Percentiles rank a stretch among this genome's conserved stretches.
phyloP scores from a whole-genome alignment of 2,329 filamentous ascomycete genomes.

The Aspergillus floridensis region DNA sequence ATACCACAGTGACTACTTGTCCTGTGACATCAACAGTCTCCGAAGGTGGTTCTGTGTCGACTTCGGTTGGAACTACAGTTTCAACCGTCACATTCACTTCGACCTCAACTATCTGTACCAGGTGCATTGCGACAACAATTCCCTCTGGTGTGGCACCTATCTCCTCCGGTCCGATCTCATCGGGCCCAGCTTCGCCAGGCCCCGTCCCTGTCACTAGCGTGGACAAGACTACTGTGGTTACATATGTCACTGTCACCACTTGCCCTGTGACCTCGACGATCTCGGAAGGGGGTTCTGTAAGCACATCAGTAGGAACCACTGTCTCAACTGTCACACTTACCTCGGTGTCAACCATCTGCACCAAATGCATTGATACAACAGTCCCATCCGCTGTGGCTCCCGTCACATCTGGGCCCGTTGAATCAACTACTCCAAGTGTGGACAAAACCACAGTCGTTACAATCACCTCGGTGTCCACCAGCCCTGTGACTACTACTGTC shows the following conservation, averaged over 20 bases:
- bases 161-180: neutral
- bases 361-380: slow-evolving; percentile 11
- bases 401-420: neutral
- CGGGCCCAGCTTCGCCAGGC: neutral
- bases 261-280: slow-evolving; percentile 16
- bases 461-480: slow-evolving; percentile 9
- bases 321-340: slow-evolving; percentile 49
- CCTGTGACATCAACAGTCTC: slow-evolving; percentile 29
- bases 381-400: slow-evolving; percentile 8
- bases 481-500: slow-evolving; percentile 12
- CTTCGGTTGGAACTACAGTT: neutral
- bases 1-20: slow-evolving; percentile 12
- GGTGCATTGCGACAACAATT: neutral
- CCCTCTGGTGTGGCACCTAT: slow-evolving; percentile 11
- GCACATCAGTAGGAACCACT: slow-evolving; percentile 55
- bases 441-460: slow-evolving; percentile 16
- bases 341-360: slow-evolving; percentile 28
- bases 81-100: neutral
- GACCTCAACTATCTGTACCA: neutral
- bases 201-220: neutral
- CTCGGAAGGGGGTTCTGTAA: slow-evolving; percentile 49
- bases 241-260: neutral
- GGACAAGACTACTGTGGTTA: slow-evolving; percentile 13
- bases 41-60: slow-evolving; percentile 44
- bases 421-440: neutral